A percentile compares a stretch with the other conserved stretches of the same genome.
Conservation (phyloP, 345 rosid genomes). For the Heritiera fomes region DNA sequence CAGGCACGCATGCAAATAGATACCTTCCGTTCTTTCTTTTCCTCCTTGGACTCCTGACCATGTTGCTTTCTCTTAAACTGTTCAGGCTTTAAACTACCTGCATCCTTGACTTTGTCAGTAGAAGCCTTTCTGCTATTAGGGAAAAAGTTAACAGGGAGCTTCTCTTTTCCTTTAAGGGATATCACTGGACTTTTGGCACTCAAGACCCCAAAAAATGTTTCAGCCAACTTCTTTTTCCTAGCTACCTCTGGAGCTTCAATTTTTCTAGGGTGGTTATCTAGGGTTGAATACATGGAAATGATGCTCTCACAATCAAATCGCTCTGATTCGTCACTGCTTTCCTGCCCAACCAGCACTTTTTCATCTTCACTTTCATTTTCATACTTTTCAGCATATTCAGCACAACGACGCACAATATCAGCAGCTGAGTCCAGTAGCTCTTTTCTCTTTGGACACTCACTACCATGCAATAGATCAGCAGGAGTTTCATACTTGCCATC, state of each 20-base stretch:
- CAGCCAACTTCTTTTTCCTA: slow-evolving; percentile 62
- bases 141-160: slow-evolving; percentile 69
- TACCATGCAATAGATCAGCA: slow-evolving; percentile 56
- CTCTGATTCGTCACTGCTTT: slow-evolving; percentile 78
- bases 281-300: slow-evolving; percentile 68
- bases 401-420: slow-evolving; percentile 51
- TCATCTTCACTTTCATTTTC: slow-evolving; percentile 59
- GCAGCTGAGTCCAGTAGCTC: slow-evolving; percentile 52
- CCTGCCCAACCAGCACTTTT: slow-evolving; percentile 47
- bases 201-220: slow-evolving; percentile 49
- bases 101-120: slow-evolving; percentile 38
- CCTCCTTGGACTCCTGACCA: slow-evolving; percentile 82
- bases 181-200: slow-evolving; percentile 44
- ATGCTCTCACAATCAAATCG: slow-evolving; percentile 74
- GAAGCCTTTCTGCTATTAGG: slow-evolving; percentile 44
- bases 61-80: slow-evolving; percentile 57
- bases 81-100: slow-evolving; percentile 37
- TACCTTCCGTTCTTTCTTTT: slow-evolving; percentile 91
- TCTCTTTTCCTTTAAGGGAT: slow-evolving; percentile 69
- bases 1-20: background rate
- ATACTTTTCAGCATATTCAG: slow-evolving; percentile 64
- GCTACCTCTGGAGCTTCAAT: slow-evolving; percentile 60
- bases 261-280: slow-evolving; percentile 87
- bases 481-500: slow-evolving; percentile 64
- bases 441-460: slow-evolving; percentile 42